Conservation (phyloP, 1,284 basidiomycete species). For the Phaffia rhodozyma region DNA sequence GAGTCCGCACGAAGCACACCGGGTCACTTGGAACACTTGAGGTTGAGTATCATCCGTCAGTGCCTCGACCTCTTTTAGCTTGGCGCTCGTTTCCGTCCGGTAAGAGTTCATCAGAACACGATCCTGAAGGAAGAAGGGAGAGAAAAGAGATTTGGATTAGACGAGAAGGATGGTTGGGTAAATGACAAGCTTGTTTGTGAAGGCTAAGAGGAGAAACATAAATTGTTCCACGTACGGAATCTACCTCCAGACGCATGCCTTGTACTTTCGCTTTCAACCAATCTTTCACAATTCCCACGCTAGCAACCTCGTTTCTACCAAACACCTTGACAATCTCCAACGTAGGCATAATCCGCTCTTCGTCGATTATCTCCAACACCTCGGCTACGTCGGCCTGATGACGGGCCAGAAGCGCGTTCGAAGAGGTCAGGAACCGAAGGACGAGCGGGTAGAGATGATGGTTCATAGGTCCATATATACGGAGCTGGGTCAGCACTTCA, state of each 20-base stretch:
- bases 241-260: constrained; percentile 60
- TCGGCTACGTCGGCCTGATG: constrained; percentile 59
- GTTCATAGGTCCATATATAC: constrained; percentile 56
- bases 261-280: constrained; percentile 72
- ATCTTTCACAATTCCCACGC: constrained; percentile 76
- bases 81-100: constrained; percentile 66
- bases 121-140: constrained; percentile 46
- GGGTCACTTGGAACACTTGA: constrained; percentile 82
- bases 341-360: constrained; percentile 69
- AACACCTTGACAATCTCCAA: constrained; percentile 78
- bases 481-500: constrained; percentile 60
- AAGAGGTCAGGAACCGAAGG: constrained; percentile 78
- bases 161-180: background rate
- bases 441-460: constrained; percentile 76
- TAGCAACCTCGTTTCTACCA: constrained; percentile 72
- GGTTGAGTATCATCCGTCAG: constrained; percentile 64
- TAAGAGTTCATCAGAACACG: constrained; percentile 73
- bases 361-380: constrained; percentile 65
- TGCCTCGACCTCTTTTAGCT: constrained; percentile 66
- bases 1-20: constrained; percentile 75
- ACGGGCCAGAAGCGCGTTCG: constrained; percentile 50
- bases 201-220: background rate
- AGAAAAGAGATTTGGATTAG: background rate
- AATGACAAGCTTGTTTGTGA: background rate
- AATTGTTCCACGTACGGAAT: constrained; percentile 47